phyloP scores from a whole-genome alignment of 805 yeast genomes.

The Candida railenensis region DNA sequence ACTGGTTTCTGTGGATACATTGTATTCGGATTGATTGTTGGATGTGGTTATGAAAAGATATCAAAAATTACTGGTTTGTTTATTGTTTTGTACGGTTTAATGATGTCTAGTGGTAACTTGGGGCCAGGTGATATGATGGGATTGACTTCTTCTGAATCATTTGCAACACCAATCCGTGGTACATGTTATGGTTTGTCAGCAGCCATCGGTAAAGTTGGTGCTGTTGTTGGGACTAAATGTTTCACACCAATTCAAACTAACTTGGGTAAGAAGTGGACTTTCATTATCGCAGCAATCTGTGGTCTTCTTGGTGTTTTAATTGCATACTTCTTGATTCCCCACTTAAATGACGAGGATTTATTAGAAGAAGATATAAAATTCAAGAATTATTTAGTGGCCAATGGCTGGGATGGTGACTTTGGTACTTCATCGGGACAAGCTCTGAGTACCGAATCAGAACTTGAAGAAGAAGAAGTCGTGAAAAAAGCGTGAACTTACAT shows the following conservation, averaged over 20 bases:
- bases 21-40: conserved; percentile 69
- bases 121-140: conserved; percentile 84
- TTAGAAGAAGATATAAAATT: conserved; percentile 62
- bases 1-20: conserved; percentile 70
- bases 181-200: conserved; percentile 75
- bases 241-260: conserved; percentile 66
- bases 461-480: neutral
- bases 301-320: conserved; percentile 64
- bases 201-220: conserved; percentile 81
- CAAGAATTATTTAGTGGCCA: conserved; percentile 52
- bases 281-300: conserved; percentile 73
- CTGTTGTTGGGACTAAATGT: conserved; percentile 75
- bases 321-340: conserved; percentile 65
- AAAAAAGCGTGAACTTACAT: neutral
- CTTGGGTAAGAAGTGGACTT: conserved; percentile 72
- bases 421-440: conserved; percentile 23
- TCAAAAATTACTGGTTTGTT: conserved; percentile 59
- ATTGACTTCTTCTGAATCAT: conserved; percentile 56
- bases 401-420: conserved; percentile 59
- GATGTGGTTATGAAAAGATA: conserved; percentile 59
- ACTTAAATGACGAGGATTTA: conserved; percentile 67
- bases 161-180: conserved; percentile 77
- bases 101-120: conserved; percentile 68
- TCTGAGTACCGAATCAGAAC: neutral
- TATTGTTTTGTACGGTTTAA: conserved; percentile 69